Evolutionary conservation across 192 early-diverging fungal genomes (phyloP).

Genomic region (Backusella westeae): DNA sequence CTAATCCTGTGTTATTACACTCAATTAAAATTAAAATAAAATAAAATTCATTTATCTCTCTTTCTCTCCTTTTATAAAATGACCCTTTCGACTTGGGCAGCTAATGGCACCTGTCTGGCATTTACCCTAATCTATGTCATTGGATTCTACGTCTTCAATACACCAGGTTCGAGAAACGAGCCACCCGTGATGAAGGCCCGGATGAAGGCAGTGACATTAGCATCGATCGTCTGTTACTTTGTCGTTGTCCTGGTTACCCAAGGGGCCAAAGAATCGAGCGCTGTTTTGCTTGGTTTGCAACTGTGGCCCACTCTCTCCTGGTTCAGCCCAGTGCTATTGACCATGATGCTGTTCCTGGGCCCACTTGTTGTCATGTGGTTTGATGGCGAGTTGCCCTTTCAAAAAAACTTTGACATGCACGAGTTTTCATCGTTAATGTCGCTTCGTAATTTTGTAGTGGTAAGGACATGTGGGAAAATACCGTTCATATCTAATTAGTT

Average conservation of each 20-base stretch:
- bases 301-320: background rate
- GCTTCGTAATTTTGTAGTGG: slow-evolving; percentile 48
- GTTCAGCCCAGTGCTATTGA: slow-evolving; percentile 38
- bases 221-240: slow-evolving; percentile 35
- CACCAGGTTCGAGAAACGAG: slow-evolving; percentile 39
- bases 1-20: background rate
- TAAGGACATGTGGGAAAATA: slow-evolving; percentile 15
- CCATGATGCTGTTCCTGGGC: slow-evolving; percentile 54
- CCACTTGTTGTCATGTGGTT: slow-evolving; percentile 45
- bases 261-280: background rate
- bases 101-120: slow-evolving; percentile 41
- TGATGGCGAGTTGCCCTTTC: slow-evolving; percentile 44
- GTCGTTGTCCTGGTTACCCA: slow-evolving; percentile 29
- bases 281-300: slow-evolving; percentile 9
- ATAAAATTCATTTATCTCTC: background rate
- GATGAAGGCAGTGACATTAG: slow-evolving; percentile 42
- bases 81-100: slow-evolving; percentile 24
- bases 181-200: slow-evolving; percentile 53
- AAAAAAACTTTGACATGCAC: slow-evolving; percentile 30
- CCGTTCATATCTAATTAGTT: no score
- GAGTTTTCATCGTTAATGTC: slow-evolving; percentile 27
- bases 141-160: slow-evolving; percentile 51
- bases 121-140: slow-evolving; percentile 54
- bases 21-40: background rate
- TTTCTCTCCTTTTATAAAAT: background rate